phyloP scores from a whole-genome alignment of 1,139 yeast species.

The Geotrichum cucujoidarum region DNA sequence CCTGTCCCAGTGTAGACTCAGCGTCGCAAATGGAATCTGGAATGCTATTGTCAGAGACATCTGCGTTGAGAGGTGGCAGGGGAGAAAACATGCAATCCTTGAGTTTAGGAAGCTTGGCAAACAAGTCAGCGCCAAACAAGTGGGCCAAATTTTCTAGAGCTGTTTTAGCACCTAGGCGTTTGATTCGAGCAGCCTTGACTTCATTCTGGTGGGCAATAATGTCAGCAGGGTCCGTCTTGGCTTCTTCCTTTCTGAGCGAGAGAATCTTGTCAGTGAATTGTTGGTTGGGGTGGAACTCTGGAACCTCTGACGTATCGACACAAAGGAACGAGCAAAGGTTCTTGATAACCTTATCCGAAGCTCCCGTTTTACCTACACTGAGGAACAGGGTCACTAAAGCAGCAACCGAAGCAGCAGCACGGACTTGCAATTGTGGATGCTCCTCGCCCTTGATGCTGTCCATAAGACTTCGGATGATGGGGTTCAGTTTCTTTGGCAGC shows the following conservation, averaged over 20 bases:
- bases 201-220: conserved; percentile 58
- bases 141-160: conserved; percentile 53
- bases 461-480: conserved; percentile 86
- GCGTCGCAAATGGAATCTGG: conserved; percentile 41
- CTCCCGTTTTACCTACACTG: conserved; percentile 55
- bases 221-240: conserved; percentile 62
- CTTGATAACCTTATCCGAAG: conserved; percentile 82
- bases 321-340: conserved; percentile 90
- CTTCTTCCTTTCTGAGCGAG: conserved; percentile 77
- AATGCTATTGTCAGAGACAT: conserved; percentile 27
- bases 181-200: conserved; percentile 68
- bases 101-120: conserved; percentile 63
- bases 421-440: conserved; percentile 56
- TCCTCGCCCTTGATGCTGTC: conserved; percentile 83
- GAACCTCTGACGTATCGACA: conserved; percentile 94
- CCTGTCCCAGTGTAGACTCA: conserved; percentile 62
- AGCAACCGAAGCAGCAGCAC: conserved; percentile 69
- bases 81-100: conserved; percentile 66
- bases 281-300: conserved; percentile 75
- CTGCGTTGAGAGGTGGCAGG: conserved; percentile 37
- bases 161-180: conserved; percentile 75
- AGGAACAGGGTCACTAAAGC: conserved; percentile 56
- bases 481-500: conserved; percentile 81
- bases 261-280: conserved; percentile 54
- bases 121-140: conserved; percentile 51